A percentile compares a stretch with the other conserved stretches of the same genome.
Conservation (phyloP, 1,139 yeast species). For the Maudiozyma humilis region DNA sequence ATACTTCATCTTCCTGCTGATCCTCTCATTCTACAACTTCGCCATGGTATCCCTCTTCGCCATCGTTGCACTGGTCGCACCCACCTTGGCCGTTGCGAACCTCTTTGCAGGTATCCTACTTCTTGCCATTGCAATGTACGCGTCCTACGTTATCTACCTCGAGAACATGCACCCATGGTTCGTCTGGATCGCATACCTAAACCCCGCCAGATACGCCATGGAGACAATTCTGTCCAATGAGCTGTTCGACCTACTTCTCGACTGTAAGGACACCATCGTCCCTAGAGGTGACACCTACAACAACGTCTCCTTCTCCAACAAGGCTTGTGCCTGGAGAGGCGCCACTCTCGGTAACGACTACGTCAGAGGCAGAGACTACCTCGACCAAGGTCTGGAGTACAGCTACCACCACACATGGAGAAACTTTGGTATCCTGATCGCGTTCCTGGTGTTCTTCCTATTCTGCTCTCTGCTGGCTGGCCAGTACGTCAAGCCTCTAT, state of each 20-base stretch:
- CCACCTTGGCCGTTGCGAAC: slow-evolving; percentile 40
- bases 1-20: slow-evolving; percentile 41
- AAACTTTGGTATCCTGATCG: slow-evolving; percentile 38
- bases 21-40: slow-evolving; percentile 34
- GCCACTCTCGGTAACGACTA: slow-evolving; percentile 25
- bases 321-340: slow-evolving; percentile 36
- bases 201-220: slow-evolving; percentile 45
- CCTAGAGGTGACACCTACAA: slow-evolving; percentile 38
- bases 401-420: slow-evolving; percentile 38
- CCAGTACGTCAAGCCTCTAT: slow-evolving; percentile 31
- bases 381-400: slow-evolving; percentile 32
- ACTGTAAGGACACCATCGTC: slow-evolving; percentile 34
- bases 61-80: slow-evolving; percentile 38
- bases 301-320: slow-evolving; percentile 30
- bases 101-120: slow-evolving; percentile 42
- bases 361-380: slow-evolving; percentile 31
- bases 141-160: slow-evolving; percentile 46
- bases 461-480: slow-evolving; percentile 29
- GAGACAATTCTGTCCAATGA: slow-evolving; percentile 44
- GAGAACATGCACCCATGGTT: slow-evolving; percentile 52
- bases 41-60: slow-evolving; percentile 38
- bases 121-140: slow-evolving; percentile 40
- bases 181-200: slow-evolving; percentile 48
- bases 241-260: slow-evolving; percentile 33
- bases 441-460: slow-evolving; percentile 32